Evolutionary conservation across 768 basidiomycete genomes (phyloP), one percentile per base, ranked within the genome.

Genomic region (Myochromella boudieri): DNA sequence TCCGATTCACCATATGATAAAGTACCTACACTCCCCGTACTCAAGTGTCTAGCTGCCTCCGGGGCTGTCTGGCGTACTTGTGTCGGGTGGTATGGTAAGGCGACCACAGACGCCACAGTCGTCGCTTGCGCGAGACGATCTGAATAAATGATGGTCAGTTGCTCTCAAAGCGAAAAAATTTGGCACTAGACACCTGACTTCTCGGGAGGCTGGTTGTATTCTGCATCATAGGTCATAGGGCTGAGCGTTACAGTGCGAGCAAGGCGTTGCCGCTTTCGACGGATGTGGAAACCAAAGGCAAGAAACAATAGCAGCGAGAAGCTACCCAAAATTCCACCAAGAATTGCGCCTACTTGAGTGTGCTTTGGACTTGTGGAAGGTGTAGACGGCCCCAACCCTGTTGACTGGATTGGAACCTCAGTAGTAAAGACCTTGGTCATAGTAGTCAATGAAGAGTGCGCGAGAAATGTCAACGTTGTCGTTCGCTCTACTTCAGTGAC

Each of bases 301-400:
- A 42, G 12, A 18, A 40, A 20, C 25, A 32, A 29, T 15, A 51
- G 31, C 3, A 37, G 8, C 3, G 18, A 24, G n/a, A 39, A 4
- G 27, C 44, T 11, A 14, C 49, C 49, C 14, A 51, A n/a, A 17
- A 26, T 31, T 22, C 37, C 49, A 24, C 49, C 44, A 18, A 46
- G 21, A 24, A 46, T 42, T 14, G 44, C 24, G 6, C 32, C 49
- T n/a, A 45, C 8, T 25, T 40, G 39, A 11, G 11, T 26, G 34
- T 12, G 12, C 20, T 36, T 46, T 20, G 27, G 17, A 21, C 11
- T 8, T 18, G 22, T 11, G 14, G 39, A 6, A 7, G n/a, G 8
- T 14, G 32, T 9, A 24, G 25, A 18, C 11, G 21, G 15, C 6
- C 28, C 18, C 2, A 33, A 37, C 7, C n/a, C 14, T 8, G 24